Base-by-base conservation (phyloP, 2,329 filamentous ascomycete genomes). In the Cladobotryum mycophilum region DNA sequence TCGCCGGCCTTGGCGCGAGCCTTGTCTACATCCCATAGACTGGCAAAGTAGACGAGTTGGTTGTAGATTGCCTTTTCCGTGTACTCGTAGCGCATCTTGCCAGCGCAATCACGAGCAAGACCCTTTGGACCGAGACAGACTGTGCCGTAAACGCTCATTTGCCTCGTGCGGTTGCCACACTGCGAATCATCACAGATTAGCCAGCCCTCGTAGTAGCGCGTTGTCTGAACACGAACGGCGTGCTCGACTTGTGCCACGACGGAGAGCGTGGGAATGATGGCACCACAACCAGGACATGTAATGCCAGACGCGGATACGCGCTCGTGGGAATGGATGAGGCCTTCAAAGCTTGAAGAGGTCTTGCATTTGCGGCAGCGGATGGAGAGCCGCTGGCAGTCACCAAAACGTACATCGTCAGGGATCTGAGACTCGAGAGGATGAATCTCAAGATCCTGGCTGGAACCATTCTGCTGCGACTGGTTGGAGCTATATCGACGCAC, bases 351-450 rank as follows among this genome's bases (percentile, higher is more conserved):
- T 14, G 85, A 84, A 1, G 76, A 74, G 40, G 80, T 72, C 61
- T 88, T 88, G 78, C 93, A 99, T 54, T 77, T 76, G 55, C 90
- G 82, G 72, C 93, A 99, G 51, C 85, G 85, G 43, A 99, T 79
- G 11, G 76, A 76, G 5, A 99, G 76, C 13, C 89, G 84, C 14
- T 80, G 75, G 60, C 90, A 90, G 61, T 91, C 83, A 59, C 85
- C 82, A 70, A 96, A 99, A 51, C 93, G 89, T 45, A 96, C 81
- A 25, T 86, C 83, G 64, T 99, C 93, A 1, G 92, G 89, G 55
- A 97, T 89, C 64, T 96, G 93, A 5, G 88, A 93, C 69, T 99
- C 93, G 2, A 99, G 80, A 1, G 92, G 91, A 63, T 91, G 87
- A 57, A 99, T 89, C 62, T 92, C 87, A 20, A 82, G 73, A 58